These are phyloP conservation scores for Diaporthe citriasiana DNA, from an alignment of 2,329 filamentous ascomycete species.

Conservation along the genomic window DNA sequence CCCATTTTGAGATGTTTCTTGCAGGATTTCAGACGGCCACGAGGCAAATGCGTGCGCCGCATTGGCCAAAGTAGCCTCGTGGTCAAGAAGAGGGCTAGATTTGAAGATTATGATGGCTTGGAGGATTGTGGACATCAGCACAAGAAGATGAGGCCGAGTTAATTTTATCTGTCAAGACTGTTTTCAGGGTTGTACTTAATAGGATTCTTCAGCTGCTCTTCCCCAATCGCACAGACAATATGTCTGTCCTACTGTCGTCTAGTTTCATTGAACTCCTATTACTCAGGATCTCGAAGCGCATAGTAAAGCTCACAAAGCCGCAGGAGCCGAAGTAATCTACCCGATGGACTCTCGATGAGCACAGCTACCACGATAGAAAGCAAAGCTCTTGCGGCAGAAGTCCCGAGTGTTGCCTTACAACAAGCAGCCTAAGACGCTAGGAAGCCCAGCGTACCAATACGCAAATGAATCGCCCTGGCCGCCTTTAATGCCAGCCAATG, in stretches of 20 bases:
- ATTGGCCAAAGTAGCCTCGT: too few species aligned
- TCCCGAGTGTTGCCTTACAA: not conserved
- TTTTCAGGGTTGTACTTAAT: too few species aligned
- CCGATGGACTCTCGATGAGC: not conserved
- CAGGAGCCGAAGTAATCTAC: not conserved
- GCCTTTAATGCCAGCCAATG: not conserved
- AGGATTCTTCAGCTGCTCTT: too few species aligned
- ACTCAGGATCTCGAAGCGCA: conserved; percentile 2
- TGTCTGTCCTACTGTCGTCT: too few species aligned
- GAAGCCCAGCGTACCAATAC: not conserved
- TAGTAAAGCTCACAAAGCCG: conserved; percentile 14
- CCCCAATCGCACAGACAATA: too few species aligned
- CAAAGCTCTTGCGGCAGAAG: not conserved
- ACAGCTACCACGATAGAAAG: not conserved
- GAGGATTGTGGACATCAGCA: not conserved
- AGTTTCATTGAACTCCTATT: not conserved
- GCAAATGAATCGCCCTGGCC: not conserved
- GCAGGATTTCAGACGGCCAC: not conserved
- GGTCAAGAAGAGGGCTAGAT: conserved; percentile 8
- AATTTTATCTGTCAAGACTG: too few species aligned
- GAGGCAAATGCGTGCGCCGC: too few species aligned
- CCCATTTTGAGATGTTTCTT: conserved; percentile 1
- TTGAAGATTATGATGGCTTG: not conserved
- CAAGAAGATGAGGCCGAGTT: not conserved
- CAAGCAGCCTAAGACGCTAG: not conserved